A percentile compares a stretch with the other conserved stretches of the same genome.
These are phyloP conservation scores for Hypoxylon cercidicola DNA, from an alignment of 495 filamentous ascomycete species.

Conservation along the genomic window DNA sequence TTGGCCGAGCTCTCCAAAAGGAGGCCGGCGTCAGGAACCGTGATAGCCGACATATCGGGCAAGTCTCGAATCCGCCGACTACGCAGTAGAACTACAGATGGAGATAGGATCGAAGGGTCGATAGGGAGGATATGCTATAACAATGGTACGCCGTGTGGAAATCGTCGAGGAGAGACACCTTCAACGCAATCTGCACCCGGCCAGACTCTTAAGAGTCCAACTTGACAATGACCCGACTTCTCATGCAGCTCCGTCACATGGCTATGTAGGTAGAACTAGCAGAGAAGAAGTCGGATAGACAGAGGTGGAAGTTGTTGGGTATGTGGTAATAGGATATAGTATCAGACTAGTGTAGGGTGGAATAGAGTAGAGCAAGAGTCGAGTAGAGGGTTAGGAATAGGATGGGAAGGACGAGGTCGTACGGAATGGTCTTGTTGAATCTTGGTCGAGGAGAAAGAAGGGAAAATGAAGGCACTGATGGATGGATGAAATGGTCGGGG, in stretches of 20 bases:
- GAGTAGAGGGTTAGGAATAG: neutral
- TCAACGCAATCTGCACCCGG: slow-evolving; percentile 46
- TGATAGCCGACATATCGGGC: slow-evolving; percentile 46
- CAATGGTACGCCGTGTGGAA: slow-evolving; percentile 24
- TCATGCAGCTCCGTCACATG: slow-evolving; percentile 51
- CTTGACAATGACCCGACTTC: slow-evolving; percentile 46
- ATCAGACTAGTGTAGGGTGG: slow-evolving; percentile 7
- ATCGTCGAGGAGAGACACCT: slow-evolving; percentile 43
- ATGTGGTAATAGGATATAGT: slow-evolving; percentile 1
- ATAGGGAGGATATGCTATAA: slow-evolving; percentile 15
- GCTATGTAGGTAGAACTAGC: slow-evolving; percentile 23
- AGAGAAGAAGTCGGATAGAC: slow-evolving; percentile 11
- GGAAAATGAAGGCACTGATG: slow-evolving; percentile 46
- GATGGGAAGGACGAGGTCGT: slow-evolving; percentile 42
- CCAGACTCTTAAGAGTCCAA: slow-evolving; percentile 50
- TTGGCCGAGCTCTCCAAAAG: slow-evolving; percentile 55
- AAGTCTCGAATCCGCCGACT: slow-evolving; percentile 21
- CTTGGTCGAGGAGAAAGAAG: slow-evolving; percentile 47
- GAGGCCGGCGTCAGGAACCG: slow-evolving; percentile 56
- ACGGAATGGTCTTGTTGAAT: slow-evolving; percentile 38
- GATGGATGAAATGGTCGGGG: slow-evolving; percentile 33
- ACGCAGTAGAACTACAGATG: neutral
- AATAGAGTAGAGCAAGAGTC: slow-evolving; percentile 16
- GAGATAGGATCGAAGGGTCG: slow-evolving; percentile 12
- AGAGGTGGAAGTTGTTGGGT: slow-evolving; percentile 2